Evolutionary conservation across 1,284 basidiomycete genomes (phyloP).

Genomic region (Microbotryum scabiosae): DNA sequence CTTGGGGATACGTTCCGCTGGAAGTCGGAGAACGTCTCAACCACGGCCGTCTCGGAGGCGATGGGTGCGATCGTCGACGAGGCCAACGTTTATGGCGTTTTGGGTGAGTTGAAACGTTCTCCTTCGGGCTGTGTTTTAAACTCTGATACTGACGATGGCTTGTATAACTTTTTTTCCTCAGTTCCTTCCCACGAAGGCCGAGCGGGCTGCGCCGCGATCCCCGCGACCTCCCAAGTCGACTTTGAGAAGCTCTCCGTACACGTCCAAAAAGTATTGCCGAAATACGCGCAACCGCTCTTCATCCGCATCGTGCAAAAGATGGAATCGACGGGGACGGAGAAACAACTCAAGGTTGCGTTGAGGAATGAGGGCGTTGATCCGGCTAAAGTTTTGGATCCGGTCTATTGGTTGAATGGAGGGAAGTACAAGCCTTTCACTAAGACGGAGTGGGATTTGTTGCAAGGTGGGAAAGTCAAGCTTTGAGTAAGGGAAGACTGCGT

Average conservation of each 20-base stretch:
- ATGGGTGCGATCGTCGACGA: constrained; percentile 37
- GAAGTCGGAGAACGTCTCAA: constrained; percentile 38
- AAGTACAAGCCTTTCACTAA: constrained; percentile 13
- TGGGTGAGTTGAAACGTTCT: constrained; percentile 9
- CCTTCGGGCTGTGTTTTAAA: too few species aligned
- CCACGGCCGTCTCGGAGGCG: constrained; percentile 36
- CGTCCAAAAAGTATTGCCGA: constrained; percentile 36
- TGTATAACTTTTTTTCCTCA: not conserved
- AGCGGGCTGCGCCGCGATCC: constrained; percentile 40
- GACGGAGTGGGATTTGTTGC: constrained; percentile 11
- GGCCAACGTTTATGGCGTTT: constrained; percentile 40
- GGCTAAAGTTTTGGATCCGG: constrained; percentile 6
- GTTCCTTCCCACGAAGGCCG: constrained; percentile 40
- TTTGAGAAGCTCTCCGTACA: constrained; percentile 31
- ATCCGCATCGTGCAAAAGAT: constrained; percentile 35
- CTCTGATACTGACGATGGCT: too few species aligned
- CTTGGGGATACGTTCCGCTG: constrained; percentile 38
- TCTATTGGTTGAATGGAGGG: constrained; percentile 21
- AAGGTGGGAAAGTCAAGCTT: constrained; percentile 11
- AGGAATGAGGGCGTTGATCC: constrained; percentile 40
- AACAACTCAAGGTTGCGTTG: constrained; percentile 38
- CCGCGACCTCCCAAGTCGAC: constrained; percentile 32
- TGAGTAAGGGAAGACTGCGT: not conserved
- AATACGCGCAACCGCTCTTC: constrained; percentile 41
- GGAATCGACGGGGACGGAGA: constrained; percentile 38